Percentiles rank a stretch among this genome's conserved stretches.
phyloP scores from a whole-genome alignment of 2,329 filamentous ascomycete species.

The Penicillium occitanis region DNA sequence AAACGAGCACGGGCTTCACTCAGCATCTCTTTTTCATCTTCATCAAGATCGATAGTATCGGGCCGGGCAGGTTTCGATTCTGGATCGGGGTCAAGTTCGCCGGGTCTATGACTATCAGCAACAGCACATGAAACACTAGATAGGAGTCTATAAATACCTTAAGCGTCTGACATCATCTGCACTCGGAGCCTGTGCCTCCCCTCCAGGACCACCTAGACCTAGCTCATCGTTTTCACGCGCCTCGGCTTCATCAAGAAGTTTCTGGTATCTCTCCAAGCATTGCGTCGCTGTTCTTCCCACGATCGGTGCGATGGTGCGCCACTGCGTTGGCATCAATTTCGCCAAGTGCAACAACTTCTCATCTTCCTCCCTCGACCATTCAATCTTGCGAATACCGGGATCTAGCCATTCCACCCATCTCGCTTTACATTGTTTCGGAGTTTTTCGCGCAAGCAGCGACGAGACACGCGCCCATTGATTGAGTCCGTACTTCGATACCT shows the following conservation, averaged over 20 bases:
- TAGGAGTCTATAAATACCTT: constrained; percentile 46
- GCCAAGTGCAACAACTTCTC: constrained; percentile 95
- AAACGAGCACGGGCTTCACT: constrained; percentile 94
- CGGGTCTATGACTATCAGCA: constrained; percentile 56
- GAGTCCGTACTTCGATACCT: constrained; percentile 84
- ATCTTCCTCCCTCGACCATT: constrained; percentile 98
- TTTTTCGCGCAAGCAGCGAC: constrained; percentile 93
- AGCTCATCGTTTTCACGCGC: constrained; percentile 78
- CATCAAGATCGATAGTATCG: constrained; percentile 96
- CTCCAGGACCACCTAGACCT: constrained; percentile 80
- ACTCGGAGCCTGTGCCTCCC: constrained; percentile 80
- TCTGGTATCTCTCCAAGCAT: constrained; percentile 95
- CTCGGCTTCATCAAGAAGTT: constrained; percentile 92
- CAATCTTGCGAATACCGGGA: constrained; percentile 95
- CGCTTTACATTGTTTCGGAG: constrained; percentile 98
- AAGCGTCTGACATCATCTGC: constrained; percentile 89
- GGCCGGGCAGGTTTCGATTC: constrained; percentile 94
- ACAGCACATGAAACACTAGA: constrained; percentile 17
- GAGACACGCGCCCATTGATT: constrained; percentile 99
- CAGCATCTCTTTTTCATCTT: constrained; percentile 99
- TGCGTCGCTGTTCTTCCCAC: constrained; percentile 96
- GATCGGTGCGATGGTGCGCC: constrained; percentile 96
- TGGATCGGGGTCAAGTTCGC: constrained; percentile 94
- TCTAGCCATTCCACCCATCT: constrained; percentile 99
- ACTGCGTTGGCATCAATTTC: constrained; percentile 98